Evolutionary conservation across 1,284 basidiomycete species (phyloP), one percentile per base, ranked within the genome.

Genomic region (Abortiporus biennis): DNA sequence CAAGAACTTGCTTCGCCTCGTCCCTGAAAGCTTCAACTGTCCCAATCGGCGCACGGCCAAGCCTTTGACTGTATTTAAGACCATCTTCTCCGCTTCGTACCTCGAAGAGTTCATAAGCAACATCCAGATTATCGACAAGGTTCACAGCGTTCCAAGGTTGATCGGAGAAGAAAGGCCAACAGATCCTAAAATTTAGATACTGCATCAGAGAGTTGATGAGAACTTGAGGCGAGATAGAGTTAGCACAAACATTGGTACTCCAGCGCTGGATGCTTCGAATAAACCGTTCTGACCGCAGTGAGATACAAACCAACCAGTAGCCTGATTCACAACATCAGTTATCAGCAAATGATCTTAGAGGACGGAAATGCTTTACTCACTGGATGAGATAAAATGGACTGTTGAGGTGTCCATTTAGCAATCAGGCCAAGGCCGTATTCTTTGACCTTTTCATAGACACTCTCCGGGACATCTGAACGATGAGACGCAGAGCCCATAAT

Each of bases 81-180:
- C 54, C 55, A 16, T 25, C 4, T 3, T 15, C 6, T 3, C 52
- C 55, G 3, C 50, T 47, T 4, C 57, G 53, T 1, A 57, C 58
- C 37, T 58, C 53, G 15, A 57, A 32, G 17, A 60, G 43, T 47
- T 60, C 54, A 40, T 57, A 60, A 3, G 52, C 56, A 5, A 58
- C 47, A 15, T 53, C 35, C 34, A 54, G 51, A 22, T 38, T 47
- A 4, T 51, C 46, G 3, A 47, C 38, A 11, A 55, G 41, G 43
- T 50, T 43, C 0, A 54, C 46, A n/a, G 54, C 53, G 42, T 55
- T 56, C 3, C 38, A 15, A 9, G 54, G 54, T 38, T 59, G 56
- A 40, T 59, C 56, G 12, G 43, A 52, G 33, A 36, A 32, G 45
- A 55, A 51, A 1, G 56, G 55, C 54, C 55, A 58, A 31, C 48